phyloP scores from a whole-genome alignment of 2,329 filamentous ascomycete species.

The Rachicladosporium sp. region DNA sequence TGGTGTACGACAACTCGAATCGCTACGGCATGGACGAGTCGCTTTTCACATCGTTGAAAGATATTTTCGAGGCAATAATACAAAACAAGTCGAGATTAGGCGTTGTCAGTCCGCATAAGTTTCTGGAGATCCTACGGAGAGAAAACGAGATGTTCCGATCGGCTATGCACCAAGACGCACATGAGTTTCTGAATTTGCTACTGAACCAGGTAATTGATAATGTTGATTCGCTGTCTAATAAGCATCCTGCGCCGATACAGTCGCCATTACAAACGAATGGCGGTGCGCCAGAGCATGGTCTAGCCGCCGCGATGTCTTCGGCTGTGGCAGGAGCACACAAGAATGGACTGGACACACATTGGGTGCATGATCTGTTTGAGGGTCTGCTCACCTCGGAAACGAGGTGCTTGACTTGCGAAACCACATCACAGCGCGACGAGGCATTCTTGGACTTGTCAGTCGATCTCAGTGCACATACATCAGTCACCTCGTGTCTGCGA shows the following conservation, averaged over 20 bases:
- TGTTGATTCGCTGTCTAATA: slow-evolving; percentile 74
- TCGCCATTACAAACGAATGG: slow-evolving; percentile 12
- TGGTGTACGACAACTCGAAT: slow-evolving; percentile 66
- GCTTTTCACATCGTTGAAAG: slow-evolving; percentile 86
- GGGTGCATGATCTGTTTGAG: slow-evolving; percentile 97
- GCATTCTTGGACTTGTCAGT: slow-evolving; percentile 93
- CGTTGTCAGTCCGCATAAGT: slow-evolving; percentile 81
- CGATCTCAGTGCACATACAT: slow-evolving; percentile 87
- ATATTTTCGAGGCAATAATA: slow-evolving; percentile 87
- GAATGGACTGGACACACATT: slow-evolving; percentile 39
- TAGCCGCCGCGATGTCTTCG: slow-evolving; percentile 9
- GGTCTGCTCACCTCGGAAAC: slow-evolving; percentile 92
- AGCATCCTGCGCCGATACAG: slow-evolving; percentile 33
- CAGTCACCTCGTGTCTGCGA: slow-evolving; percentile 84
- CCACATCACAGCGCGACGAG: slow-evolving; percentile 86
- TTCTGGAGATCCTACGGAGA: slow-evolving; percentile 82
- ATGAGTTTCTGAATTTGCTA: slow-evolving; percentile 89
- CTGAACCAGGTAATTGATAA: slow-evolving; percentile 94
- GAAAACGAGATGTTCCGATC: slow-evolving; percentile 97
- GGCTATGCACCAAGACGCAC: slow-evolving; percentile 95
- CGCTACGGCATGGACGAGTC: slow-evolving; percentile 90
- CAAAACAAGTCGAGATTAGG: slow-evolving; percentile 71
- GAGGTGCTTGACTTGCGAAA: slow-evolving; percentile 91
- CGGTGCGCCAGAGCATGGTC: slow-evolving; percentile 13
- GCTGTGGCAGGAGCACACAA: slow-evolving; percentile 10